A percentile compares a stretch with the other conserved stretches of the same genome.
Evolutionary conservation across 441 rosid species (phyloP).

Genomic region (Omphalea diandra): DNA sequence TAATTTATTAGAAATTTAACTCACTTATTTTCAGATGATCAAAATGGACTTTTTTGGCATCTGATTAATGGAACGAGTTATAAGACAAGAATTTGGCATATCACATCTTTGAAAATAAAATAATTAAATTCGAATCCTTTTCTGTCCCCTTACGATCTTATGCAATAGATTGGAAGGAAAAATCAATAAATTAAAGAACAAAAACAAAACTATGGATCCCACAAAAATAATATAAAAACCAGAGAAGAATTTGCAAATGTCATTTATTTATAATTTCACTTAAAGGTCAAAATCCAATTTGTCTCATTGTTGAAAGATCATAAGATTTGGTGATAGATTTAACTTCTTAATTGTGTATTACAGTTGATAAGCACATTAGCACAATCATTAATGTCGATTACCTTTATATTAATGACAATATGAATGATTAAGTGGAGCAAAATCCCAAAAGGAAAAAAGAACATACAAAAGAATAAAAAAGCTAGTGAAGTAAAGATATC

Average conservation of each 20-base stretch:
- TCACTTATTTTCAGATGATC: too few species aligned
- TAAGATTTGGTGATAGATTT: conserved; percentile 1
- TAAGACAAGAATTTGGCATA: not conserved
- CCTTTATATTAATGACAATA: conserved; percentile 7
- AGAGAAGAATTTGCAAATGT: not conserved
- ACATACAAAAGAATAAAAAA: too few species aligned
- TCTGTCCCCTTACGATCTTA: not conserved
- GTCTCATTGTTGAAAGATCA: not conserved
- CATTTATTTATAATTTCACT: not conserved
- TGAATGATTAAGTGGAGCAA: too few species aligned
- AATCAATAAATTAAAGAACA: not conserved
- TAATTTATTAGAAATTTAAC: too few species aligned
- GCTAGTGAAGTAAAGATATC: too few species aligned
- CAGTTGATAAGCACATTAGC: conserved; percentile 16
- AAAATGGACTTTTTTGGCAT: not conserved
- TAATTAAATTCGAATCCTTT: not conserved
- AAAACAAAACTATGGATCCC: conserved; percentile 4
- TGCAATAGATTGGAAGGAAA: not conserved
- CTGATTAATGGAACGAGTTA: too few species aligned
- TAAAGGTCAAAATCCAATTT: not conserved
- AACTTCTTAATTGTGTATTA: conserved; percentile 15
- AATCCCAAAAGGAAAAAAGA: too few species aligned
- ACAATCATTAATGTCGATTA: conserved; percentile 13
- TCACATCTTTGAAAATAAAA: not conserved
- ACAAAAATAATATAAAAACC: not conserved